phyloP scores from a whole-genome alignment of 2,329 filamentous ascomycete genomes.

The Microascus cirrosus region DNA sequence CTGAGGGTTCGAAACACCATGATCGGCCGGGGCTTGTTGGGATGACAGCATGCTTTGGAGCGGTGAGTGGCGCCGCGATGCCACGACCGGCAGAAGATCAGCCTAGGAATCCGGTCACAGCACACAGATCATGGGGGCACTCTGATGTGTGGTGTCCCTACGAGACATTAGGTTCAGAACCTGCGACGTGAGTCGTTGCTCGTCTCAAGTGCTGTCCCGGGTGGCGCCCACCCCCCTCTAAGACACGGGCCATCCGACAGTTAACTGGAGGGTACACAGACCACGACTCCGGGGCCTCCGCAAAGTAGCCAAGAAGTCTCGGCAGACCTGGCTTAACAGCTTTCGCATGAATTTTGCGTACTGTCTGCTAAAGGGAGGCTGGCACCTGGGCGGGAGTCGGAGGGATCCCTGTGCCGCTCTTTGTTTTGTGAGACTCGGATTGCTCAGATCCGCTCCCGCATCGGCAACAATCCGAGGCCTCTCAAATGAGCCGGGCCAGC shows the following conservation, averaged over 20 bases:
- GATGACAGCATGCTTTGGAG: slow-evolving; percentile 4
- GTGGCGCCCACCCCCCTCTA: not conserved
- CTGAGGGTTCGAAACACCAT: not conserved
- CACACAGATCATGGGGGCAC: slow-evolving; percentile 2
- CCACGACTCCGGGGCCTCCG: not conserved
- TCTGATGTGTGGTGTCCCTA: not conserved
- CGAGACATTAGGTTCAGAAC: slow-evolving; percentile 1
- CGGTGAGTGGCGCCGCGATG: not conserved
- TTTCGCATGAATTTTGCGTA: not conserved
- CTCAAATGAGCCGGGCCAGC: not conserved
- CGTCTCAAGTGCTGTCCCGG: slow-evolving; percentile 4
- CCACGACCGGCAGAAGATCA: slow-evolving; percentile 5
- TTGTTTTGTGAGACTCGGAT: slow-evolving; percentile 4
- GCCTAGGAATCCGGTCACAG: slow-evolving; percentile 5
- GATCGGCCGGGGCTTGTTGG: not conserved
- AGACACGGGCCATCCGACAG: not conserved
- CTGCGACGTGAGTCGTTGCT: slow-evolving; percentile 3
- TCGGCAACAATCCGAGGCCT: not conserved
- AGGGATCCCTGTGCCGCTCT: slow-evolving; percentile 1
- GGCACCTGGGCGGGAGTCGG: not conserved
- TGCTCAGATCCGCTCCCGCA: not conserved
- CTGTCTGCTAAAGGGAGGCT: not conserved
- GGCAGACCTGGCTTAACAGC: not conserved
- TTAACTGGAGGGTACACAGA: not conserved
- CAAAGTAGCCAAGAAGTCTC: not conserved